Percentiles rank a stretch among this genome's conserved stretches.
These are phyloP conservation scores for Parmales sp. DNA, from an alignment of 108 stramenopile genomes.

Conservation along the genomic window DNA sequence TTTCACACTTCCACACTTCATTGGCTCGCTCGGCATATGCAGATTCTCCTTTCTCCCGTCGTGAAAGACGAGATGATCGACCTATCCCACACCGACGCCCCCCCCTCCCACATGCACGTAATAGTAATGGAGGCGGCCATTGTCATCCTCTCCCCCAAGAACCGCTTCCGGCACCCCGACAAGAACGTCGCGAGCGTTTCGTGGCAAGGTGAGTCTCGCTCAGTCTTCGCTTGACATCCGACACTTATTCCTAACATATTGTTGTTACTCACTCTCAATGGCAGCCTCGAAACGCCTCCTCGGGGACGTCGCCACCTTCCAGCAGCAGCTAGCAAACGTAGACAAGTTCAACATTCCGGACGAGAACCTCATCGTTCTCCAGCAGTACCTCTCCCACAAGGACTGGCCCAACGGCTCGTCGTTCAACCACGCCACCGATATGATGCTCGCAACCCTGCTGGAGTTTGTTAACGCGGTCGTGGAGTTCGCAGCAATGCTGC, in stretches of 20 bases:
- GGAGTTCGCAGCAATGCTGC: not conserved
- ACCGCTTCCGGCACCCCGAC: constrained; percentile 10
- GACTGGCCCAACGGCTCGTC: constrained; percentile 1
- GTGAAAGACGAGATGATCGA: not conserved
- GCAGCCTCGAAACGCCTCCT: not conserved
- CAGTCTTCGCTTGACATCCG: not conserved
- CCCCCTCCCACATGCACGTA: not conserved
- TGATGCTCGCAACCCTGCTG: not conserved
- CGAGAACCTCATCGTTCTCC: not conserved
- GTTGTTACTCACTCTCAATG: no score
- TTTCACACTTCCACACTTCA: no score
- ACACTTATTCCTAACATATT: no score
- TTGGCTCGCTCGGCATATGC: no score
- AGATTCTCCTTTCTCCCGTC: no score
- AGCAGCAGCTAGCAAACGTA: not conserved
- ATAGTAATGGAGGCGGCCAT: constrained; percentile 7
- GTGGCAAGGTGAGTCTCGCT: not conserved
- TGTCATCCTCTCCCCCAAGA: not conserved
- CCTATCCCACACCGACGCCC: not conserved
- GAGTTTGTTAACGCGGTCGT: not conserved
- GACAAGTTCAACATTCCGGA: not conserved
- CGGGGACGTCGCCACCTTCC: not conserved
- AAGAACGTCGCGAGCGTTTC: constrained; percentile 8
- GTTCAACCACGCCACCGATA: not conserved
- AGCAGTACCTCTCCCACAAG: not conserved